Evolutionary conservation across 2,329 filamentous ascomycete genomes (phyloP), one percentile per base, ranked within the genome.

Genomic region (Apiospora arundinis): DNA sequence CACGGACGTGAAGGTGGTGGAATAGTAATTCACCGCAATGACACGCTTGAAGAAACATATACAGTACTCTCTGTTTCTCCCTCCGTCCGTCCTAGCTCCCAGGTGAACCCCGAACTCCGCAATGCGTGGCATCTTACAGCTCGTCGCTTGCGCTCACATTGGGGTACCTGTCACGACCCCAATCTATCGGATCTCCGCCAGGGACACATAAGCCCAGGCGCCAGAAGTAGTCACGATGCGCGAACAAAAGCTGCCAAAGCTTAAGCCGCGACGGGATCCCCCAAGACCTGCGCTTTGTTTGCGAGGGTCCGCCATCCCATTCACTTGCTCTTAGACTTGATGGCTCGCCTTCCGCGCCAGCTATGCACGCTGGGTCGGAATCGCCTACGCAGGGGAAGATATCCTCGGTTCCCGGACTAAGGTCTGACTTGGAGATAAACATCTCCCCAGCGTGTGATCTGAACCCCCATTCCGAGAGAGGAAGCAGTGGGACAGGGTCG

Each of bases 211-310:
- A 84, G 0, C 96, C 96, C 69, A 99, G 82, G 71, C 96, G 88
- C 93, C 94, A 97, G 82, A 99, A 98, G 81, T 99, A 99, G 83
- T 99, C 96, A 49, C 96, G 86, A 83, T 99, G 96, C 0, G 95
- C 93, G 81, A 97, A 97, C 78, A 98, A 92, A 9, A 98, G 84
- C 82, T 97, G 91, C 94, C 95, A 97, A n/a, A 97, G 87, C 80
- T 92, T 93, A 76, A 95, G 80, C 81, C 88, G 81, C 77, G 75
- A 87, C 79, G 77, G 91, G 81, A 84, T 89, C 86, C 82, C 91
- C 18, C 91, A 90, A 0, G 92, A 86, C 21, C 87, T 81, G 69
- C 75, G 77, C 71, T 67, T 76, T 23, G 75, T 72, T 28, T n/a
- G 21, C 42, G 16, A 37, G 65, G 23, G 11, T n/a, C n/a, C 52